Conservation (phyloP, 371 early-diverging fungal genomes). For the Neoconidiobolus thromboides region DNA sequence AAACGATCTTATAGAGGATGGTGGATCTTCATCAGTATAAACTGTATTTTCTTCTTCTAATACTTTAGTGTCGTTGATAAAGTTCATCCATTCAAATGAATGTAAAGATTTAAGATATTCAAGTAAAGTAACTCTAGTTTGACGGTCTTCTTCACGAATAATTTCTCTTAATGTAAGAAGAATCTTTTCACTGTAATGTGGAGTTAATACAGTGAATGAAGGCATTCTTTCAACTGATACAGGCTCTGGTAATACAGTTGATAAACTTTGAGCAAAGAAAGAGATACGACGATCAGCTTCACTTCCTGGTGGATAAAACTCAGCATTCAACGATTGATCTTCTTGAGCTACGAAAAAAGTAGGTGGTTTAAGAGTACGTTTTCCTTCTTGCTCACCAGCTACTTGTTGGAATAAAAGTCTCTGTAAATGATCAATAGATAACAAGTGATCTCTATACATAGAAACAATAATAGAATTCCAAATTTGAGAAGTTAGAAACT, state of each 20-base stretch:
- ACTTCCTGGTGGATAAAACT: constrained; percentile 54
- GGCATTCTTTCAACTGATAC: constrained; percentile 70
- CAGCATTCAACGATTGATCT: constrained; percentile 50
- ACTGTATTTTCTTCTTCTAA: constrained; percentile 39
- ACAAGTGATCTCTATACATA: constrained; percentile 69
- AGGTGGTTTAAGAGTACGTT: constrained; percentile 51
- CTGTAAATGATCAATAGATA: constrained; percentile 60
- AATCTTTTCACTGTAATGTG: constrained; percentile 79
- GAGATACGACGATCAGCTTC: constrained; percentile 74
- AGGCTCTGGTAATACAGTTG: constrained; percentile 66
- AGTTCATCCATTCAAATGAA: constrained; percentile 75
- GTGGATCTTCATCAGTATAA: constrained; percentile 8
- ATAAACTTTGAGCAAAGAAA: constrained; percentile 77
- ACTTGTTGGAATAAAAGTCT: constrained; percentile 54
- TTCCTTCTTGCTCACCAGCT: constrained; percentile 31
- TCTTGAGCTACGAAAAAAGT: constrained; percentile 69
- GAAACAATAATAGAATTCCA: constrained; percentile 83
- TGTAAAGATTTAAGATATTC: constrained; percentile 76
- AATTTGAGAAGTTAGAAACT: constrained; percentile 55
- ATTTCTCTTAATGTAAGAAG: constrained; percentile 67
- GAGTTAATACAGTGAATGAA: constrained; percentile 68
- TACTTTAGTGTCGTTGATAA: constrained; percentile 71
- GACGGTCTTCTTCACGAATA: constrained; percentile 61
- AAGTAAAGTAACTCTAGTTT: constrained; percentile 58
- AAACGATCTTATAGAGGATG: background rate